These are phyloP conservation scores for Lentithecium fluviatile DNA, from an alignment of 495 filamentous ascomycete genomes.

Conservation along the genomic window DNA sequence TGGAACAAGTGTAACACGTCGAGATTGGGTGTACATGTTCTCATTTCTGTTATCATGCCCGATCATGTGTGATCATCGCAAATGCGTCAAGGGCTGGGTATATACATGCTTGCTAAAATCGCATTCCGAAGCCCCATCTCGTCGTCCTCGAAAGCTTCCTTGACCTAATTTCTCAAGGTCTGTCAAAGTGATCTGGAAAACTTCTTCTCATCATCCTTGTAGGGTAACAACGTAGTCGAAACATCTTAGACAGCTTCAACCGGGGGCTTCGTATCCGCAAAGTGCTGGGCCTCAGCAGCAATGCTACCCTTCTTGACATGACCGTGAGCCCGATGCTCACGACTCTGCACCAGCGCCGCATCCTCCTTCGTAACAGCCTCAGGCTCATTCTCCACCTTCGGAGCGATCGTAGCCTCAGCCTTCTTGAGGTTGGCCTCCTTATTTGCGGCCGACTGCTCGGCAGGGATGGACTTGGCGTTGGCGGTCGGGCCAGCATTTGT, in stretches of 20 bases:
- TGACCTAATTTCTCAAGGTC: too few species aligned
- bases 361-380: conserved; percentile 27
- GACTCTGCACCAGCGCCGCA: conserved; percentile 19
- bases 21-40: too few species aligned
- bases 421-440: conserved; percentile 16
- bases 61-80: neutral
- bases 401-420: conserved; percentile 1
- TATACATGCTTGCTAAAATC: too few species aligned
- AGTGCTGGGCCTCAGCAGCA: conserved; percentile 10
- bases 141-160: too few species aligned
- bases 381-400: conserved; percentile 24
- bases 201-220: too few species aligned
- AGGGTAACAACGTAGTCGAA: neutral
- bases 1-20: too few species aligned
- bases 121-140: too few species aligned
- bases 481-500: neutral
- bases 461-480: neutral
- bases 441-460: conserved; percentile 1
- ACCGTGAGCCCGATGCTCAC: conserved; percentile 20
- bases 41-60: too few species aligned
- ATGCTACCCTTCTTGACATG: conserved; percentile 12
- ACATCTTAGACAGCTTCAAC: neutral
- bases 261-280: conserved; percentile 18
- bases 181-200: too few species aligned
- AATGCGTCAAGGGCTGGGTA: too few species aligned